Percentiles rank a stretch among this genome's conserved stretches.
These are phyloP conservation scores for Nepenthes gracilis DNA, from an alignment of 148 eudicot genomes.

Conservation along the genomic window DNA sequence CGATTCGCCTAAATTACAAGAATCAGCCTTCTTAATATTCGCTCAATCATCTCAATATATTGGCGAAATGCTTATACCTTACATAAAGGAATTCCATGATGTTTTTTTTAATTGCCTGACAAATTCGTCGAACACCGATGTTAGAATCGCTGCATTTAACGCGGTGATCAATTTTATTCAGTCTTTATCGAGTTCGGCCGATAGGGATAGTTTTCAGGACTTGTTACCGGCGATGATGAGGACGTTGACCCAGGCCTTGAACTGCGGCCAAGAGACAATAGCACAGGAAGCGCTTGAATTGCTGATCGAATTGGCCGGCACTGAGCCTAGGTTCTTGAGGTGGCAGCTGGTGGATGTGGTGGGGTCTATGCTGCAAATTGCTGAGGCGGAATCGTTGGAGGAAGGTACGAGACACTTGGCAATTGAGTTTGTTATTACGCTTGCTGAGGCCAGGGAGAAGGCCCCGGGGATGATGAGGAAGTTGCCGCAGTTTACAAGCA, in stretches of 20 bases:
- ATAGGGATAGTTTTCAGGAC: constrained; percentile 79
- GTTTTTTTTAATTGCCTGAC: constrained; percentile 52
- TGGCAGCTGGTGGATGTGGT: constrained; percentile 80
- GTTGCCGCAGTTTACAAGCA: constrained; percentile 69
- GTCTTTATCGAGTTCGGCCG: constrained; percentile 50
- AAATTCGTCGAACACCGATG: constrained; percentile 34
- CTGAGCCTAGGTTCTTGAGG: constrained; percentile 77
- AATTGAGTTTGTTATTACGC: constrained; percentile 68
- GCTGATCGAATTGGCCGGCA: constrained; percentile 74
- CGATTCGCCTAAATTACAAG: constrained; percentile 39
- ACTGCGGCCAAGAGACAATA: constrained; percentile 59
- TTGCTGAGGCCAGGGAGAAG: constrained; percentile 80
- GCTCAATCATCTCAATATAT: constrained; percentile 70
- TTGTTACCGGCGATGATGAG: constrained; percentile 79
- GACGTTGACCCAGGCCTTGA: constrained; percentile 71
- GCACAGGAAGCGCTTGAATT: constrained; percentile 88
- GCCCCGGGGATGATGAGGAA: constrained; percentile 98
- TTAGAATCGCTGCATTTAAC: constrained; percentile 61
- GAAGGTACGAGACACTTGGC: constrained; percentile 92
- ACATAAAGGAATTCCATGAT: constrained; percentile 46
- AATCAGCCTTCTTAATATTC: constrained; percentile 67
- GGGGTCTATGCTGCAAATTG: constrained; percentile 82
- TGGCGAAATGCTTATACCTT: constrained; percentile 50
- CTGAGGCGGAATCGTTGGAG: constrained; percentile 64
- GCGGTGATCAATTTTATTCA: constrained; percentile 80